Conservation (phyloP, 352 stramenopile species). For the Phytopythium boreale region DNA sequence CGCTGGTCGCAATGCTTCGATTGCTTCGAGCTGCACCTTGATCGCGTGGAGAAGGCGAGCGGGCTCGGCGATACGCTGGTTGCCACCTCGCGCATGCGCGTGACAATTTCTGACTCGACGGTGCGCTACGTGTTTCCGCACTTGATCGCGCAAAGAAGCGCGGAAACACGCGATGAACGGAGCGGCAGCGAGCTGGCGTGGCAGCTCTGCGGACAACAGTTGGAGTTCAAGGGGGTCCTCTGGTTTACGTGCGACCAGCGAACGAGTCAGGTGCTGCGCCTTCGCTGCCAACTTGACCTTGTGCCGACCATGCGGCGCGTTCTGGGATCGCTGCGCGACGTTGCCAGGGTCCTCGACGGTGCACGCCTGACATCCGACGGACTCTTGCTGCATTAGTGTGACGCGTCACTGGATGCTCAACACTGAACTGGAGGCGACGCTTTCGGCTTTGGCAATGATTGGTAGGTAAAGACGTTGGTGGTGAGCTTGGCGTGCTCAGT, state of each 20-base stretch:
- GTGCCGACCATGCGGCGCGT: neutral
- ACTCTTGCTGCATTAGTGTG: neutral
- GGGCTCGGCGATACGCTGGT: neutral
- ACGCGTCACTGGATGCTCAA: neutral
- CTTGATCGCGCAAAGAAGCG: neutral
- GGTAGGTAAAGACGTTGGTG: too few species aligned
- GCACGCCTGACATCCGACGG: neutral
- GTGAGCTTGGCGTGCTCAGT: too few species aligned
- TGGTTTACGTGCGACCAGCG: slow-evolving; percentile 19
- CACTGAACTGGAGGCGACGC: too few species aligned
- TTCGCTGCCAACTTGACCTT: neutral
- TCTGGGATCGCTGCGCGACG: neutral
- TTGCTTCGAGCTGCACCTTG: slow-evolving; percentile 12
- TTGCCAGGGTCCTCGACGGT: neutral
- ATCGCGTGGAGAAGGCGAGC: slow-evolving; percentile 3
- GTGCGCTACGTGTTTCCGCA: slow-evolving; percentile 15
- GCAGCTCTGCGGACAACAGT: slow-evolving; percentile 20
- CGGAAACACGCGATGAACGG: neutral
- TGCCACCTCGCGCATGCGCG: neutral
- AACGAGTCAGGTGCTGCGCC: neutral
- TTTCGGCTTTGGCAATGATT: too few species aligned
- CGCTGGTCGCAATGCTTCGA: slow-evolving; percentile 12
- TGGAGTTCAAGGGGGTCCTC: slow-evolving; percentile 24
- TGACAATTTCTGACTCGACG: slow-evolving; percentile 17
- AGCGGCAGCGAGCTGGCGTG: slow-evolving; percentile 17